Percentiles rank a stretch among this genome's conserved stretches.
Evolutionary conservation across 192 early-diverging fungal genomes (phyloP).

Genomic region (Backusella mclennaniae): DNA sequence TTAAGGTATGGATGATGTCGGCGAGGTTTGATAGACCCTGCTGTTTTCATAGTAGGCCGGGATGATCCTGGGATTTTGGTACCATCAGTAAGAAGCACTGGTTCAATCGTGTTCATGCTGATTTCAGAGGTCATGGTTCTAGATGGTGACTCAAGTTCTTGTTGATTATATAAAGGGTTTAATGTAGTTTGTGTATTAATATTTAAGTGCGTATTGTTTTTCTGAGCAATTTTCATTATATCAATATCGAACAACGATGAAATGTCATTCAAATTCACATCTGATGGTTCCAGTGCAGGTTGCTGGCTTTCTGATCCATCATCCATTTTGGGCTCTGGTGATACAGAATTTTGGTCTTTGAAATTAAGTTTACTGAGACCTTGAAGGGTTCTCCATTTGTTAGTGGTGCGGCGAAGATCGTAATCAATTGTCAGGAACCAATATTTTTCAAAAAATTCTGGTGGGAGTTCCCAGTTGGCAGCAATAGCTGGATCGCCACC

Average conservation of each 20-base stretch:
- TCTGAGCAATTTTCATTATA: background rate
- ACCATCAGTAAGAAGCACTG: background rate
- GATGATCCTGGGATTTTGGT: background rate
- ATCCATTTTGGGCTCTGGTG: background rate
- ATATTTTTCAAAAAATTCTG: constrained; percentile 30
- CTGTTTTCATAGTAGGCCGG: background rate
- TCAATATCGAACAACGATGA: background rate
- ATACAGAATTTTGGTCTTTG: background rate
- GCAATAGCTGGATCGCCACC: constrained; percentile 32
- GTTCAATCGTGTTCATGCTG: background rate
- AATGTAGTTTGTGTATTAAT: background rate
- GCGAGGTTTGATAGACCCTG: background rate
- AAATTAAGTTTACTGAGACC: background rate
- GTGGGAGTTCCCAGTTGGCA: constrained; percentile 35
- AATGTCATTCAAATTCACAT: background rate
- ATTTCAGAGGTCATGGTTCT: background rate
- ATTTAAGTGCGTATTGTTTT: background rate
- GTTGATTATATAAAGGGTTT: background rate
- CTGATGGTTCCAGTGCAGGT: background rate
- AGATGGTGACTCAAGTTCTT: background rate
- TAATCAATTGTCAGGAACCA: constrained; percentile 33
- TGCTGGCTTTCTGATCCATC: background rate
- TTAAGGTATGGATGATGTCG: background rate
- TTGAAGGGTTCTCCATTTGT: background rate
- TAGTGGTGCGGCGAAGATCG: constrained; percentile 7